Base-by-base conservation (phyloP, 2,329 filamentous ascomycete genomes). In the Fonsecaea nubica region DNA sequence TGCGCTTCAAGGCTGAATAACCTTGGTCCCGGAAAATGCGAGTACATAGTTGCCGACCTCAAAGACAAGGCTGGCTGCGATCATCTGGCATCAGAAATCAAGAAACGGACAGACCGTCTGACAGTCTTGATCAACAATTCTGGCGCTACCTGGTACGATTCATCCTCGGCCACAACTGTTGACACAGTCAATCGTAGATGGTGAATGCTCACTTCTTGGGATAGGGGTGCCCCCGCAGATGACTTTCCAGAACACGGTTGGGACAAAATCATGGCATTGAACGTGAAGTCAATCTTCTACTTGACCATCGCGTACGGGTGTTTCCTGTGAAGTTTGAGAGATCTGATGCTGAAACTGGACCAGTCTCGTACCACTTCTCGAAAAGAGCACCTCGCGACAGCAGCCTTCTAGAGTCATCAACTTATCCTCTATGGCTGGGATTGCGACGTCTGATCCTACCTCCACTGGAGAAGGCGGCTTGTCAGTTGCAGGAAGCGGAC, bases 181-280 rank as follows among this genome's bases (percentile, higher is more conserved):
- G 33, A 4, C 38, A n/a, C 21, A 30, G 40, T 40, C 35, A 25
- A 18, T 25, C 38, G 82, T 82, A 8, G 83, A 83, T 18, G 83
- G 80, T 8, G 83, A 82, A 61, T 85, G 32, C 58, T 61, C 10
- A 61, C 42, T 33, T 7, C 8, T 1, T 45, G 36, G 13, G 25
- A 35, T 15, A 61, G 83, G 80, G 85, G 84, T 8, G 85, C 82
- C 21, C 81, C 84, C 33, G 86, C 86, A 73, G 83, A 86, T 66
- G 80, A 86, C 73, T 87, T 86, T 71, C 84, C 84, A 0, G 84
- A 86, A 68, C 78, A 80, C 56, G 85, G 83, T 42, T 87, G 85
- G 83, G 85, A 86, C 69, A 84, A 86, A 69, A 78, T 87, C 21
- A 83, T 86, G 70, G 82, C 81, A 9, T 75, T 85, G 70, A 85